These are phyloP conservation scores for Diaporthe amygdali DNA, from an alignment of 2,329 filamentous ascomycete species.

Conservation along the genomic window DNA sequence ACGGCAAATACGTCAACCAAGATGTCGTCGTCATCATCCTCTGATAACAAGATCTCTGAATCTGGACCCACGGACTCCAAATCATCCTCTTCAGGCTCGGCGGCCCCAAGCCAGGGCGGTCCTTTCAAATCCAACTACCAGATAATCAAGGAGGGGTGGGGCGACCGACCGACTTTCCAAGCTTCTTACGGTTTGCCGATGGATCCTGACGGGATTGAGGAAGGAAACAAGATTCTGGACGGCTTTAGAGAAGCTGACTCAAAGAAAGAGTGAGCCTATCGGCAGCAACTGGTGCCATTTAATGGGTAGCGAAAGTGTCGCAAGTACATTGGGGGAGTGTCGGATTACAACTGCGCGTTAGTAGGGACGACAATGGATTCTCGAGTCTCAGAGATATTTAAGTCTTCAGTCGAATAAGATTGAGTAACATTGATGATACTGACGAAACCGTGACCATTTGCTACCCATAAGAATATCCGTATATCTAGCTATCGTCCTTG, in stretches of 20 bases:
- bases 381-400: neutral
- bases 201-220: neutral
- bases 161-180: neutral
- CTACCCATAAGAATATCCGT: neutral
- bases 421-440: neutral
- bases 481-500: neutral
- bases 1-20: neutral
- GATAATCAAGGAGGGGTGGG: slow-evolving; percentile 8
- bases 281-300: neutral
- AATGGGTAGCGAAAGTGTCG: neutral
- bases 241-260: neutral
- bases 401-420: neutral
- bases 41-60: neutral
- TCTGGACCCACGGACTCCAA: neutral
- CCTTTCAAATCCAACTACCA: neutral
- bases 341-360: neutral
- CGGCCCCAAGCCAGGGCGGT: neutral
- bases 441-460: neutral
- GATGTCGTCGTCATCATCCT: neutral
- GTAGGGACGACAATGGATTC: neutral
- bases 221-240: slow-evolving; percentile 11
- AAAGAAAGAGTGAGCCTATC: neutral
- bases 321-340: too few species aligned
- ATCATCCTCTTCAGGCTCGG: neutral
- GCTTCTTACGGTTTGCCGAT: slow-evolving; percentile 9